phyloP scores from a whole-genome alignment of 257 asterid genomes.

The Solanum etuberosum region DNA sequence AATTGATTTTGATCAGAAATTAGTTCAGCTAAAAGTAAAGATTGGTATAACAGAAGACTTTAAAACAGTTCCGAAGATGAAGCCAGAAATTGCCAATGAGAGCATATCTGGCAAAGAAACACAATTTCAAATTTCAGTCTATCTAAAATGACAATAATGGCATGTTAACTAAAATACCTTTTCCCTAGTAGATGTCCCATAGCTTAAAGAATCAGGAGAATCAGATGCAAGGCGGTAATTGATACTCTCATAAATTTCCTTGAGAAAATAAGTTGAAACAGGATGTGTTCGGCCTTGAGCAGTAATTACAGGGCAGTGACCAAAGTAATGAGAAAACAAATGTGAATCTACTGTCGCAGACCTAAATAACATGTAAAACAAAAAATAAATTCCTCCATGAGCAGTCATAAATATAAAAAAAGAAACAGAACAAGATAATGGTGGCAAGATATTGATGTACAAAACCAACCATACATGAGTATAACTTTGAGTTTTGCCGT shows the following conservation, averaged over 20 bases:
- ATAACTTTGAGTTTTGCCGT: conserved; percentile 63
- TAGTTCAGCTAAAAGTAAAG: background rate
- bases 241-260: conserved; percentile 73
- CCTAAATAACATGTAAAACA: conserved; percentile 30
- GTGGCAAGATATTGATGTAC: conserved; percentile 8
- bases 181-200: conserved; percentile 30
- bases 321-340: conserved; percentile 75
- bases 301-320: conserved; percentile 88
- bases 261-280: conserved; percentile 73
- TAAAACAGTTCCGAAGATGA: background rate
- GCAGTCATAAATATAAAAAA: background rate
- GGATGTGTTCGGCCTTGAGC: conserved; percentile 91
- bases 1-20: background rate
- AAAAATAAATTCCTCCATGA: conserved; percentile 8
- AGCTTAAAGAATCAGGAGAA: conserved; percentile 65
- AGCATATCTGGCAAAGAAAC: background rate
- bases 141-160: background rate
- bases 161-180: conserved; percentile 40
- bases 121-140: background rate
- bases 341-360: conserved; percentile 96
- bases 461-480: conserved; percentile 61
- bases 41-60: background rate
- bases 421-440: background rate
- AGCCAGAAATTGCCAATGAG: background rate
- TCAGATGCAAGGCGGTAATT: conserved; percentile 80